Percentiles rank a stretch among this genome's conserved stretches.
These are phyloP conservation scores for Litsea cubeba DNA, from an alignment of 164 flowering plant genomes.

Conservation along the genomic window DNA sequence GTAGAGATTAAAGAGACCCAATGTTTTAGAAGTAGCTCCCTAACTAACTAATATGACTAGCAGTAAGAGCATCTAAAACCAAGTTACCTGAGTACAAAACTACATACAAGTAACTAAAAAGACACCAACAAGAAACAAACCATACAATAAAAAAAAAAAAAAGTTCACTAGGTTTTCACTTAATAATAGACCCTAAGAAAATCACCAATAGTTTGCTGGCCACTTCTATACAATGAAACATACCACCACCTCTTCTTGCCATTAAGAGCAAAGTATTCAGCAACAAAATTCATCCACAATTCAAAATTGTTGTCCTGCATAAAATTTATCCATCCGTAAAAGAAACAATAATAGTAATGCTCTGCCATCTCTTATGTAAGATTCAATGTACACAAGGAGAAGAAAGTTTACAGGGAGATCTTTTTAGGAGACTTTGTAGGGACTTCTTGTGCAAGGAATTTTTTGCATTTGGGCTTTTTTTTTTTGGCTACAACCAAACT, in stretches of 20 bases:
- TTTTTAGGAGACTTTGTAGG: no score
- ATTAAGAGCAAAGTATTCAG: not conserved
- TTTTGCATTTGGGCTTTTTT: no score
- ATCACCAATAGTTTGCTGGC: not conserved
- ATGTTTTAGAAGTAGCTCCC: no score
- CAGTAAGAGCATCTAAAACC: no score
- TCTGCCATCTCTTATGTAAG: not conserved
- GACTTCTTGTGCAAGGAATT: no score
- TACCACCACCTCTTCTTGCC: not conserved
- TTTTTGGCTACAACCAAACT: no score
- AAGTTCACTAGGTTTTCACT: not conserved
- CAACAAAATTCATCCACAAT: conserved; percentile 82
- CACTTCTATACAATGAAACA: not conserved
- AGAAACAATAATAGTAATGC: not conserved
- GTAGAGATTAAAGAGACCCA: no score
- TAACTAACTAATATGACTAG: no score
- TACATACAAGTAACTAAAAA: not conserved
- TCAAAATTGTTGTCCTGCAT: conserved; percentile 91
- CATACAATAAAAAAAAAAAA: not conserved
- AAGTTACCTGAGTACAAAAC: no score
- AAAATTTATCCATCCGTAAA: conserved; percentile 6
- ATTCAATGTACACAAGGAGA: not conserved
- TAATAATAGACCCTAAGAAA: conserved; percentile 7
- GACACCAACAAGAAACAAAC: no score
- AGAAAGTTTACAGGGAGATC: conserved; percentile 51